Evolutionary conservation across 257 asterid genomes (phyloP).

Genomic region (Mentha longifolia): DNA sequence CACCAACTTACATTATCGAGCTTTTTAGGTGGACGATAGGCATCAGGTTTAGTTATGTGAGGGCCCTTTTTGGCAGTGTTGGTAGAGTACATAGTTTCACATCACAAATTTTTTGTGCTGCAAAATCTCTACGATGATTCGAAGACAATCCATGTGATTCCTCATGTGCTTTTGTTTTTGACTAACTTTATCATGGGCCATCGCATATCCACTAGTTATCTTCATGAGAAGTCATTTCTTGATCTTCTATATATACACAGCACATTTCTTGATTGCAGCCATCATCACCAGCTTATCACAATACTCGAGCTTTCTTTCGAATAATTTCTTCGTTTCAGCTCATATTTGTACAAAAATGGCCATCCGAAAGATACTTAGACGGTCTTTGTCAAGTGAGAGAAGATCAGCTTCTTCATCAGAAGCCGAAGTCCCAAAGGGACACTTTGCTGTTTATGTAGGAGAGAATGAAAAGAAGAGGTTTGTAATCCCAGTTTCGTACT

Average conservation of each 20-base stretch:
- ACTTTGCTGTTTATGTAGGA: neutral
- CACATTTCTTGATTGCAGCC: too few species aligned
- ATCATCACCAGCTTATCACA: too few species aligned
- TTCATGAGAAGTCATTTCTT: too few species aligned
- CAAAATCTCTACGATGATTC: neutral
- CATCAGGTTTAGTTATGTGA: neutral
- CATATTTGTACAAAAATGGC: slow-evolving; percentile 8
- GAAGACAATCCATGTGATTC: slow-evolving; percentile 38
- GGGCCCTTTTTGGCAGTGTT: neutral
- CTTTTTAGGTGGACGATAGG: neutral
- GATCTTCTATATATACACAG: too few species aligned
- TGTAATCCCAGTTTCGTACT: slow-evolving; percentile 6
- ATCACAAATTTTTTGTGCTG: slow-evolving; percentile 14
- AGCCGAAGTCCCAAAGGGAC: slow-evolving; percentile 15
- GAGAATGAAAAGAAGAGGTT: slow-evolving; percentile 12
- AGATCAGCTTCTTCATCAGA: neutral
- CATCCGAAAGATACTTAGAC: slow-evolving; percentile 22
- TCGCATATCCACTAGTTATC: too few species aligned
- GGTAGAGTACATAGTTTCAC: slow-evolving; percentile 8
- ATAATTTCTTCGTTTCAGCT: neutral
- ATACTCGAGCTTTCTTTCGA: neutral
- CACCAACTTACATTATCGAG: too few species aligned
- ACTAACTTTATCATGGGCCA: too few species aligned
- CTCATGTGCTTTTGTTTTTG: neutral
- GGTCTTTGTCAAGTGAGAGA: slow-evolving; percentile 11